A percentile compares a stretch with the other conserved stretches of the same genome.
phyloP scores from a whole-genome alignment of 73 alveolate genomes.

The Blepharisma stoltei region DNA sequence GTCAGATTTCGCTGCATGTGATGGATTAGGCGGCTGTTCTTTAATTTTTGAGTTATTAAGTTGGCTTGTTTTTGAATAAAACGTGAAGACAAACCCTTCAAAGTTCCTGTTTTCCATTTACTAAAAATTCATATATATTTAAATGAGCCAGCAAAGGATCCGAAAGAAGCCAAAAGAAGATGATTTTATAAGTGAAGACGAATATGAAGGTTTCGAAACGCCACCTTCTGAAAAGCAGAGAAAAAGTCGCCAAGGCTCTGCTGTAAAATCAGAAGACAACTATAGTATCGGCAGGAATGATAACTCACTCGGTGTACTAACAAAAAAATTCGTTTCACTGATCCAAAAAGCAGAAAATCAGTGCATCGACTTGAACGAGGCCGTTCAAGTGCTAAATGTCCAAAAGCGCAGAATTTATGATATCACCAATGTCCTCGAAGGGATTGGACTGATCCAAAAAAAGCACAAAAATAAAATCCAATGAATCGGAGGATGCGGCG shows the following conservation, averaged over 20 bases:
- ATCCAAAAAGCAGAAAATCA: conserved; percentile 40
- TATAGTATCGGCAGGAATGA: conserved; percentile 24
- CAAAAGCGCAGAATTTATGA: conserved; percentile 59
- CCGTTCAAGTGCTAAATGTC: conserved; percentile 44
- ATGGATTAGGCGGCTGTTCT: no score
- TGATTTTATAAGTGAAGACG: background rate
- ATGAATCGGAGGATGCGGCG: conserved; percentile 50
- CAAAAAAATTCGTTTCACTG: conserved; percentile 57
- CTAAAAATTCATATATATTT: no score
- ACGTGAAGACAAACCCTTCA: no score
- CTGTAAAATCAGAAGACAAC: background rate
- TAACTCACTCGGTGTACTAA: conserved; percentile 56
- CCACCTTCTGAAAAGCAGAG: conserved; percentile 6
- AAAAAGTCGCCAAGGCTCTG: conserved; percentile 26
- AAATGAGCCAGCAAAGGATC: no score
- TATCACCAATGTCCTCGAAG: conserved; percentile 63
- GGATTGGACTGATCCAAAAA: conserved; percentile 58
- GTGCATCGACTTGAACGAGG: conserved; percentile 55
- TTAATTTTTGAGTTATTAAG: no score
- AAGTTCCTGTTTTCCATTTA: no score
- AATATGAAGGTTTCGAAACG: conserved; percentile 2
- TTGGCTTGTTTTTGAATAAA: no score
- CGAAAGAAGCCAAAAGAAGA: background rate
- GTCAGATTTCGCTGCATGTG: no score
- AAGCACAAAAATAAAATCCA: conserved; percentile 49